phyloP scores from a whole-genome alignment of 2,329 filamentous ascomycete genomes.

The Paraphoma sp. region DNA sequence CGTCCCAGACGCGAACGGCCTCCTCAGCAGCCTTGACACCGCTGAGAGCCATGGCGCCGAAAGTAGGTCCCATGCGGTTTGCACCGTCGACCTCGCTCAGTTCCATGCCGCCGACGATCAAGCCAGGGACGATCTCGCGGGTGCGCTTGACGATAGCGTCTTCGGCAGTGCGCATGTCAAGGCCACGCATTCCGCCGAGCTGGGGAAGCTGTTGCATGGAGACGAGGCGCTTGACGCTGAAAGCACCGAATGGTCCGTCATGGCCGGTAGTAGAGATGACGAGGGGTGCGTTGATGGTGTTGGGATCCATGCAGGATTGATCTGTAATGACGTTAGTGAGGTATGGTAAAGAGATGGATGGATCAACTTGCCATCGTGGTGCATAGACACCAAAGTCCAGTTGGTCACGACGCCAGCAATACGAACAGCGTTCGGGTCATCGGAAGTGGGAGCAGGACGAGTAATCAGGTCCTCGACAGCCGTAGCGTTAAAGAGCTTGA shows the following conservation, averaged over 20 bases:
- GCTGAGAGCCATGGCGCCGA: conserved; percentile 85
- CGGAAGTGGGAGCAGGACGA: conserved; percentile 58
- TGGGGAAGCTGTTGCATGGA: conserved; percentile 84
- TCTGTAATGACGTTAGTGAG: conserved; percentile 61
- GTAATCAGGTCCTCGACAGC: conserved; percentile 93
- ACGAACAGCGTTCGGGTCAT: conserved; percentile 63
- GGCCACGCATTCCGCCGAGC: conserved; percentile 88
- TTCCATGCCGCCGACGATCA: conserved; percentile 96
- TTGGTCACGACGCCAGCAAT: conserved; percentile 93
- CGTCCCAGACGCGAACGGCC: conserved; percentile 77
- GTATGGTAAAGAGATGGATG: background rate
- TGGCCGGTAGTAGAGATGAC: conserved; percentile 91
- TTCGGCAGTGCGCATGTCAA: conserved; percentile 91
- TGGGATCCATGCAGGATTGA: conserved; percentile 95
- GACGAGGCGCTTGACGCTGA: conserved; percentile 88
- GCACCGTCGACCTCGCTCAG: conserved; percentile 88
- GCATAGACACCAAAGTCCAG: conserved; percentile 88
- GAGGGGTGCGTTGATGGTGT: conserved; percentile 92
- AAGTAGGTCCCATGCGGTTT: conserved; percentile 90
- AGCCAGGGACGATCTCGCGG: conserved; percentile 82
- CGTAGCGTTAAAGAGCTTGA: conserved; percentile 97
- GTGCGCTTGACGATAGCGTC: conserved; percentile 94
- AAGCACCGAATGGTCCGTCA: conserved; percentile 89
- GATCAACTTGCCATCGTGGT: conserved; percentile 29
- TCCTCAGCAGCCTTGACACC: conserved; percentile 94